phyloP scores from a whole-genome alignment of 2,329 filamentous ascomycete species.

The Colletotrichum navitas region DNA sequence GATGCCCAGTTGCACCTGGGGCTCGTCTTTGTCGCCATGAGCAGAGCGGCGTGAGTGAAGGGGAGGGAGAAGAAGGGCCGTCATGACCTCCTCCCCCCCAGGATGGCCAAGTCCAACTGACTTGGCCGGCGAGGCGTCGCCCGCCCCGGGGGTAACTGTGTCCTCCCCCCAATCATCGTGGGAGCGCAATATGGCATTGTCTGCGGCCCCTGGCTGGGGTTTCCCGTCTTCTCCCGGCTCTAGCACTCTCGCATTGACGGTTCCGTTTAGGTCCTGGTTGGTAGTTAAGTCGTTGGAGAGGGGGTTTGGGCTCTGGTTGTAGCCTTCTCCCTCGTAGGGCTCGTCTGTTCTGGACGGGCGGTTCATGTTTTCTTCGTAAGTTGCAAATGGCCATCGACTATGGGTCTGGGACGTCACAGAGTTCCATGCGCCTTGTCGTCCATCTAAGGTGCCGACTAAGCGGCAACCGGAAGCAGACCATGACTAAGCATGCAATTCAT shows the following conservation, averaged over 20 bases:
- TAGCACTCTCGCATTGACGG: constrained; percentile 51
- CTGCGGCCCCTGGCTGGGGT: background rate
- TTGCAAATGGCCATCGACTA: too few species aligned
- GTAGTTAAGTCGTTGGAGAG: constrained; percentile 63
- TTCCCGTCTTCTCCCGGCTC: constrained; percentile 10
- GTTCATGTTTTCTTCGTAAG: constrained; percentile 33
- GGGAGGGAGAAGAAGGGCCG: constrained; percentile 35
- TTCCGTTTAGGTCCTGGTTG: constrained; percentile 58
- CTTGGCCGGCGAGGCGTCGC: constrained; percentile 26
- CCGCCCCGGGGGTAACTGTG: background rate
- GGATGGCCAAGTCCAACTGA: constrained; percentile 32
- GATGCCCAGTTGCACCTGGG: background rate
- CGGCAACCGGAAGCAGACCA: background rate
- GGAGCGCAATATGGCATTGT: constrained; percentile 9
- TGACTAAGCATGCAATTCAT: constrained; percentile 20
- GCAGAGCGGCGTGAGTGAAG: constrained; percentile 16
- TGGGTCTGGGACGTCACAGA: background rate
- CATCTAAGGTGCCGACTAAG: constrained; percentile 11
- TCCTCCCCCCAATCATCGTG: background rate
- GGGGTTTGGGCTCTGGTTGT: constrained; percentile 62
- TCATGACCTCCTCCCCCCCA: constrained; percentile 34
- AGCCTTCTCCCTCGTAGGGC: constrained; percentile 48
- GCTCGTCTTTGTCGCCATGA: background rate
- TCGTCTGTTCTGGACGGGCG: constrained; percentile 43
- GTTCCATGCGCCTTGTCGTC: background rate